Evolutionary conservation across 2,329 filamentous ascomycete species (phyloP).

Genomic region (Fusarium abutilonis): DNA sequence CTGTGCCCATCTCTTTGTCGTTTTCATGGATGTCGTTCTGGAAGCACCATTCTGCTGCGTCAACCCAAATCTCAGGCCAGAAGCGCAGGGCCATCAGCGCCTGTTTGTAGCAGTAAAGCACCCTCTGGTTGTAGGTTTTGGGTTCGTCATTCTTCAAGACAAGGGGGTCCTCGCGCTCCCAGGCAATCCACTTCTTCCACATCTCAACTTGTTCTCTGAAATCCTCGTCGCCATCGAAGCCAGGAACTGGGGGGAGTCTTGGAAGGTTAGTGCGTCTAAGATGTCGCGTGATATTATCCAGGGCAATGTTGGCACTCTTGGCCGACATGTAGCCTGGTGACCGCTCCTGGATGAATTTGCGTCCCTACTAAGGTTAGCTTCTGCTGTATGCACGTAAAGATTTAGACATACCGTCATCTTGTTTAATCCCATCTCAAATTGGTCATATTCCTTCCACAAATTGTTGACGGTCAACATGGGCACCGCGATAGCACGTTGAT

Average conservation of each 20-base stretch:
- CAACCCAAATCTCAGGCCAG: conserved; percentile 95
- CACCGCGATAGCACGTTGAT: conserved; percentile 87
- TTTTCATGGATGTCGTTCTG: conserved; percentile 75
- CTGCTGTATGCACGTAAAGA: conserved; percentile 10
- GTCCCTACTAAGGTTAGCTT: conserved; percentile 66
- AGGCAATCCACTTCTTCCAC: conserved; percentile 94
- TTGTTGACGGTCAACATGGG: conserved; percentile 84
- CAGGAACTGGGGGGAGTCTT: conserved; percentile 80
- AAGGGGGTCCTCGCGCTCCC: conserved; percentile 93
- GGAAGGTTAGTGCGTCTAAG: conserved; percentile 82
- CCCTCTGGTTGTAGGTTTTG: conserved; percentile 76
- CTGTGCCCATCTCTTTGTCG: conserved; percentile 69
- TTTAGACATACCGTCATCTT: conserved; percentile 78
- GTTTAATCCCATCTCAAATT: conserved; percentile 93
- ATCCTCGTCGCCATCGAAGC: conserved; percentile 87
- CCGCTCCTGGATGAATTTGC: conserved; percentile 92
- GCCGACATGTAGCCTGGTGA: conserved; percentile 97
- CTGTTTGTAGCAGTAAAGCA: conserved; percentile 93
- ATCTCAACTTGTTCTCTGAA: conserved; percentile 84
- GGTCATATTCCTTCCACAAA: conserved; percentile 97
- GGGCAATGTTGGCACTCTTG: conserved; percentile 84
- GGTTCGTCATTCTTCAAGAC: conserved; percentile 85
- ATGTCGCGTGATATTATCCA: conserved; percentile 87
- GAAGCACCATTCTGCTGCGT: conserved; percentile 92
- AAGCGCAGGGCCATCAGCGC: conserved; percentile 93